A percentile compares a stretch with the other conserved stretches of the same genome.
Evolutionary conservation across 345 rosid genomes (phyloP).

Genomic region (Dovyalis caffra): DNA sequence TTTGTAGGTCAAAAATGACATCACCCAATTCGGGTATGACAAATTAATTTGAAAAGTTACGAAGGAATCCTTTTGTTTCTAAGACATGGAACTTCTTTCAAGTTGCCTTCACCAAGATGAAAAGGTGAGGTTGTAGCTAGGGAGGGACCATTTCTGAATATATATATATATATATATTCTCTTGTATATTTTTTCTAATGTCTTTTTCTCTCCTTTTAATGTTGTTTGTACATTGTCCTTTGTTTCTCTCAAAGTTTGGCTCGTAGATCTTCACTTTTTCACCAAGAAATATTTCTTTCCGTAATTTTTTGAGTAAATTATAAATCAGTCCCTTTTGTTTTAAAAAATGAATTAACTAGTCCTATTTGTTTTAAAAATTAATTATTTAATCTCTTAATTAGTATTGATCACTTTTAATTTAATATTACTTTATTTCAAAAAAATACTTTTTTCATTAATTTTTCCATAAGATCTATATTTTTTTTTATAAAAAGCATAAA

Average conservation of each 20-base stretch:
- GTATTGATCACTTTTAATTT: no score
- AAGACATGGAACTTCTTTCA: conserved; percentile 7
- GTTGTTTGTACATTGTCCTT: conserved; percentile 15
- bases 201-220: conserved; percentile 37
- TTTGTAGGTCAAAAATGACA: neutral
- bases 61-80: conserved; percentile 23
- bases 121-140: conserved; percentile 9
- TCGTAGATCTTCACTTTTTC: conserved; percentile 6
- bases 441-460: no score
- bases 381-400: no score
- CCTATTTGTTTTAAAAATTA: no score
- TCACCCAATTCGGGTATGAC: neutral
- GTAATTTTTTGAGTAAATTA: neutral
- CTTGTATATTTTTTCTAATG: neutral
- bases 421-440: no score
- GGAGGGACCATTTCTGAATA: no score
- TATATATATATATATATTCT: no score
- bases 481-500: no score
- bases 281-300: neutral
- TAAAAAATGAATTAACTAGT: no score
- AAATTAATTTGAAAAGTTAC: conserved; percentile 7
- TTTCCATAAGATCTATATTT: no score
- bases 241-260: neutral
- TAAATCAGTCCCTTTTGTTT: no score
- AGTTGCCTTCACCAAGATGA: neutral